Conservation (phyloP, 2,329 filamentous ascomycete genomes). For the Neurospora crassa region DNA sequence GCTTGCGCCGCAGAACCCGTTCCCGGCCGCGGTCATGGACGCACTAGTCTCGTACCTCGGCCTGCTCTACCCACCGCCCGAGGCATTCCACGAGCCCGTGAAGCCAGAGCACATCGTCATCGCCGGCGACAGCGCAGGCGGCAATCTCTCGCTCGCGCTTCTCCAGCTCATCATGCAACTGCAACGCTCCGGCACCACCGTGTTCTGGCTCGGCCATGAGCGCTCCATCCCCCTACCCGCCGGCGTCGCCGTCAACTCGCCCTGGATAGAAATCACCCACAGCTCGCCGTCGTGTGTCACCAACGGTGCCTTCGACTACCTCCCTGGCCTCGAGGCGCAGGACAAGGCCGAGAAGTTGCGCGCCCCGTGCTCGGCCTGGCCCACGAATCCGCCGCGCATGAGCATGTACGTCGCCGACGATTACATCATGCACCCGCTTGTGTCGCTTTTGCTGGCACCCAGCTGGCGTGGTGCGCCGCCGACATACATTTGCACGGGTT, state of each 20-base stretch:
- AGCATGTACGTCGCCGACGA: slow-evolving; percentile 46
- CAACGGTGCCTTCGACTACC: slow-evolving; percentile 53
- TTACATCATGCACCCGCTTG: slow-evolving; percentile 56
- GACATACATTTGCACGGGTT: slow-evolving; percentile 57
- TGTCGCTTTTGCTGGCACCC: slow-evolving; percentile 46
- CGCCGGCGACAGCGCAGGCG: slow-evolving; percentile 67
- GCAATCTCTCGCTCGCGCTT: slow-evolving; percentile 57
- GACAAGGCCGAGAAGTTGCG: slow-evolving; percentile 21
- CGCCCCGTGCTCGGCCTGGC: slow-evolving; percentile 47
- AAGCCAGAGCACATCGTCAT: slow-evolving; percentile 58
- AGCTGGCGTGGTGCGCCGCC: slow-evolving; percentile 57
- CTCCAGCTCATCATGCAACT: slow-evolving; percentile 61
- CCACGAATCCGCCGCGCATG: slow-evolving; percentile 40
- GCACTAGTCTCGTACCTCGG: slow-evolving; percentile 63
- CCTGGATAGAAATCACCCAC: slow-evolving; percentile 64
- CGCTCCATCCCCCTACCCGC: slow-evolving; percentile 57
- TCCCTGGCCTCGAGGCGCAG: slow-evolving; percentile 33
- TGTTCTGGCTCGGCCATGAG: slow-evolving; percentile 51
- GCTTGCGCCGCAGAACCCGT: slow-evolving; percentile 63
- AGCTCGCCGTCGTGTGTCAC: slow-evolving; percentile 45
- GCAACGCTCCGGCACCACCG: slow-evolving; percentile 28
- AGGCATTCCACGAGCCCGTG: slow-evolving; percentile 57
- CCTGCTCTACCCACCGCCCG: slow-evolving; percentile 61
- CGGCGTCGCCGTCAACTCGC: slow-evolving; percentile 51
- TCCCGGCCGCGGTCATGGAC: slow-evolving; percentile 66